Evolutionary conservation across 352 stramenopile genomes (phyloP).

Genomic region (Saprolegnia parasitica): DNA sequence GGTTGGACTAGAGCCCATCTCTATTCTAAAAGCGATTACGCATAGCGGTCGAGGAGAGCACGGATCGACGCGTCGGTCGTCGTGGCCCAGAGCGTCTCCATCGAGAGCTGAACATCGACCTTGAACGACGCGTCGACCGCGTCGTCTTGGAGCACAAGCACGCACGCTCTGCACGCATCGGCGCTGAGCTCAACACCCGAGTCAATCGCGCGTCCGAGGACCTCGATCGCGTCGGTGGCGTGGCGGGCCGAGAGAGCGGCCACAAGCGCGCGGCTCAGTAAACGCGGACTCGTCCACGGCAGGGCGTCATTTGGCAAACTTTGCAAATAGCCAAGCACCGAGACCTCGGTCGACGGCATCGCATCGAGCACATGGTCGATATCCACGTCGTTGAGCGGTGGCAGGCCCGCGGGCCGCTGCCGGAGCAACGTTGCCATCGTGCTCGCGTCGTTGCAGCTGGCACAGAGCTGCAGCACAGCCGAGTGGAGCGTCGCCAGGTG

Average conservation of each 20-base stretch:
- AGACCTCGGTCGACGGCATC: background rate
- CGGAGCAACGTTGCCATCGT: conserved; percentile 8
- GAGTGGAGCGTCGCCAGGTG: background rate
- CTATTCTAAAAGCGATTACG: background rate
- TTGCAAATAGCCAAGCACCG: background rate
- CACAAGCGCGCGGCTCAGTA: conserved; percentile 2
- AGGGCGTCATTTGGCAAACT: background rate
- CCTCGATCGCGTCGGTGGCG: conserved; percentile 6
- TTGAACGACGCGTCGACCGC: background rate
- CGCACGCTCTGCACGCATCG: conserved; percentile 9
- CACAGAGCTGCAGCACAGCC: background rate
- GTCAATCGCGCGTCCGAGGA: conserved; percentile 6
- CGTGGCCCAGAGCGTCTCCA: background rate
- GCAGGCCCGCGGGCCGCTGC: background rate
- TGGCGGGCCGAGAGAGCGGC: background rate
- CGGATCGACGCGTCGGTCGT: background rate
- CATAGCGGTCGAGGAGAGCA: background rate
- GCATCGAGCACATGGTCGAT: background rate
- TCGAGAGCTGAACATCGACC: conserved; percentile 7
- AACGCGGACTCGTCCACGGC: background rate
- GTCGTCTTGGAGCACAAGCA: background rate
- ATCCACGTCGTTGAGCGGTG: background rate
- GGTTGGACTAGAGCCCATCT: background rate
- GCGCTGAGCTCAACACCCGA: background rate
- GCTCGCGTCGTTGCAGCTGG: background rate